Base-by-base conservation (phyloP, 169 alveolate species). In the Plasmodium inui region DNA sequence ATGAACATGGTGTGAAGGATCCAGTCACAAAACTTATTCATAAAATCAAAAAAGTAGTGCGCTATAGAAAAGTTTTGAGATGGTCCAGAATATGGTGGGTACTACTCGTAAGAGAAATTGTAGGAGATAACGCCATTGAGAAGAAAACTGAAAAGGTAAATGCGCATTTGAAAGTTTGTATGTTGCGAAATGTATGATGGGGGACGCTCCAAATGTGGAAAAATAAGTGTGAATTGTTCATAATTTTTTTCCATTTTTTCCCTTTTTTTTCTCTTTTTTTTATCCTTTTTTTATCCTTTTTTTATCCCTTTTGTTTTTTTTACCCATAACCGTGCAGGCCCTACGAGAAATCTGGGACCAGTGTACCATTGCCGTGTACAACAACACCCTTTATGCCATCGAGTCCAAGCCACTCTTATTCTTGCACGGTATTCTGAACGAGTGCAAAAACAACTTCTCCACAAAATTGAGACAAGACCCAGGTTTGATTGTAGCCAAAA, bases 61-160 rank as follows among this genome's bases (percentile, higher is more conserved):
- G 92, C 83, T 91, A 91, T 82, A 91, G 92, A 91, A 91, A 81
- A 91, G 84, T 91, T 32, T 91, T 91, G 61, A 91, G 95, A 22
- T 91, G 95, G 95, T 80, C 95, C n/a, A 88, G 95, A 44, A 71
- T 91, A 14, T 91, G 95, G 95, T 91, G 95, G 95, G 34, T 91
- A 70, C 83, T 91, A 32, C 57, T 91, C 71, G 91, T 82, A 3
- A 28, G 95, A 81, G 95, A 91, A 91, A 91, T 91, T 74, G 95
- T 91, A 14, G 95, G 95, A 82, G 84, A 91, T 26, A 78, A 78
- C 19, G 72, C 37, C 12, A 81, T 91, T 46, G 95, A 91, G 41
- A 72, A 19, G 70, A 82, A 50, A 82, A 81, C 95, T 17, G 92
- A 91, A 46, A 46, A 73, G 53, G 95, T 91, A 91, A 17, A 4